Evolutionary conservation across 73 alveolate genomes (phyloP), one percentile per base, ranked within the genome.

Genomic region (Paramecium sexaurelia): DNA sequence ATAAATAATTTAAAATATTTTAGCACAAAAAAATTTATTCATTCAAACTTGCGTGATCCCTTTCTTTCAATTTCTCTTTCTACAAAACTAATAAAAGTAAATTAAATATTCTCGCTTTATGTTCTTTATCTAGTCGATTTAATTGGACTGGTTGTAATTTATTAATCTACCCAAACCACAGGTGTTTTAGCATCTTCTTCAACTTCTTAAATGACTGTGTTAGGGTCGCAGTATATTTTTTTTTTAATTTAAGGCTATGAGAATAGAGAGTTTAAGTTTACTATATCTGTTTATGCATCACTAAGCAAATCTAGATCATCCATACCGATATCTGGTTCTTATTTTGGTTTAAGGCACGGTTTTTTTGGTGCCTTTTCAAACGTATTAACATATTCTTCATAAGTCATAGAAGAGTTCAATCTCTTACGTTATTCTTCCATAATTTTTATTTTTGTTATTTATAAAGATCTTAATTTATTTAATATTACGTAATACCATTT

Each of bases 361-460:
- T 78, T 78, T 39, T 39, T 39, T 10, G 90, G 90, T 24, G 90
- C 90, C 27, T 43, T 78, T 19, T 78, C 90, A 45, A 40, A 78
- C 19, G 90, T 43, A 26, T 45, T 78, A 6, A 78, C 75, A 33
- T 78, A 78, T 43, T 78, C 90, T 39, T 78, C 90, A 78, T 78
- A 78, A 9, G 90, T 78, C 90, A 78, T 78, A 11, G 90, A 78
- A 26, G 90, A 78, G 73, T 78, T 43, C 71, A 78, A 78, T 78
- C 90, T 78, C 55, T 51, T 78, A 15, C 90, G 90, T 36, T 36
- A 22, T 39, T 78, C 90, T 26, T 56, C 73, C 90, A 78, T 78
- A 33, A 71, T 51, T 51, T 45, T 51, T 51, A 51, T 51, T 51
- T 51, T 51, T 51, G 67, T 51, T 51, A 51, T 51, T 51, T 51